phyloP scores from a whole-genome alignment of 1,284 basidiomycete genomes.

The Tylopilus sp. region DNA sequence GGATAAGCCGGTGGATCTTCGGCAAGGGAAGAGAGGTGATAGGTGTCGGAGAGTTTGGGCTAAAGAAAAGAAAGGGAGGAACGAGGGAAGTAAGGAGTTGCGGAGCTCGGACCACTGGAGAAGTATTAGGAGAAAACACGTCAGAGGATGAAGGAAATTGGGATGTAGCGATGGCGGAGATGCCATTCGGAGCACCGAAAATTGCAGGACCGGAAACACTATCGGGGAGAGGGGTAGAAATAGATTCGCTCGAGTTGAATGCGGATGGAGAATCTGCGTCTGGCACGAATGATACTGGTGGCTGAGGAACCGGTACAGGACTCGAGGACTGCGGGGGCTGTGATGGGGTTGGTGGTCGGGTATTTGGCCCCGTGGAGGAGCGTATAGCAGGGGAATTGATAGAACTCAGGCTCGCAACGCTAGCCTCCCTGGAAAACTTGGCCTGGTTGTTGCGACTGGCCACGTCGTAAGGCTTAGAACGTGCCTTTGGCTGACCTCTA shows the following conservation, averaged over 20 bases:
- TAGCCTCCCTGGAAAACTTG: slow-evolving; percentile 46
- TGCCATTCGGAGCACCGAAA: slow-evolving; percentile 16
- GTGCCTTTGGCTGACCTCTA: slow-evolving; percentile 37
- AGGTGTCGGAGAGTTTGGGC: slow-evolving; percentile 44
- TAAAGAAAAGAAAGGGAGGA: slow-evolving; percentile 59
- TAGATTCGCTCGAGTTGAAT: slow-evolving; percentile 11
- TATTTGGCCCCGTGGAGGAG: slow-evolving; percentile 38
- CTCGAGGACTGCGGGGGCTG: slow-evolving; percentile 19
- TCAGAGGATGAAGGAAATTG: slow-evolving; percentile 20
- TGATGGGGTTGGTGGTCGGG: slow-evolving; percentile 50
- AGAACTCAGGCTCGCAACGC: slow-evolving; percentile 49
- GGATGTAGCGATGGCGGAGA: slow-evolving; percentile 14
- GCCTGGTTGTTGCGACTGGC: slow-evolving; percentile 40
- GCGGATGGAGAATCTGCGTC: slow-evolving; percentile 7
- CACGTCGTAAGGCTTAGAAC: slow-evolving; percentile 60
- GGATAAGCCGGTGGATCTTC: slow-evolving; percentile 82
- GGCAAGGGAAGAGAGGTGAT: slow-evolving; percentile 51
- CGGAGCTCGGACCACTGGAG: slow-evolving; percentile 18
- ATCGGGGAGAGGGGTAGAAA: slow-evolving; percentile 12
- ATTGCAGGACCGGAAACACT: slow-evolving; percentile 5
- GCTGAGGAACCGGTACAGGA: slow-evolving; percentile 9
- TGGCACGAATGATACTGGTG: slow-evolving; percentile 4
- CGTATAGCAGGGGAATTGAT: slow-evolving; percentile 38
- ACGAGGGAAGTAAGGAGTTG: slow-evolving; percentile 20
- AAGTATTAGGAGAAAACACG: slow-evolving; percentile 16